Percentiles rank a stretch among this genome's conserved stretches.
phyloP scores from a whole-genome alignment of 768 basidiomycete genomes.

The Mycena metata region DNA sequence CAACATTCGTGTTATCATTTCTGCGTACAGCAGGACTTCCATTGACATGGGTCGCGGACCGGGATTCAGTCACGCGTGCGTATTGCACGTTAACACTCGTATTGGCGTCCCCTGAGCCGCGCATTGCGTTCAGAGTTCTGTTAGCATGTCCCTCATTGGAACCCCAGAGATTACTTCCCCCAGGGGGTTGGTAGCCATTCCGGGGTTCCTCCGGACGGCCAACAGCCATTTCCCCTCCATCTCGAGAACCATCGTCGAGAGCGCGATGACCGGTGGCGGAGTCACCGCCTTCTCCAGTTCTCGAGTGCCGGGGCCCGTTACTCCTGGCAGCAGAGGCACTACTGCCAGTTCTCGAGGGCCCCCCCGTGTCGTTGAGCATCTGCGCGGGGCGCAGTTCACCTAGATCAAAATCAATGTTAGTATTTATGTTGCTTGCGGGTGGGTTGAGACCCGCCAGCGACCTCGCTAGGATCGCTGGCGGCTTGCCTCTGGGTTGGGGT shows the following conservation, averaged over 20 bases:
- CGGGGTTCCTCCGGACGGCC: slow-evolving; percentile 20
- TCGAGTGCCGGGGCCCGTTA: neutral
- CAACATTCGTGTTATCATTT: too few relatives aligned
- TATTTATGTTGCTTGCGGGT: neutral
- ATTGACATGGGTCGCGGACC: neutral
- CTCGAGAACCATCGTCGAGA: neutral
- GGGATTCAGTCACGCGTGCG: slow-evolving; percentile 1
- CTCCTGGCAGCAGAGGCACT: slow-evolving; percentile 17
- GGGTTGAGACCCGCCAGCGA: slow-evolving; percentile 16
- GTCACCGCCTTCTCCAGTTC: slow-evolving; percentile 4
- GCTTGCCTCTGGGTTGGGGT: slow-evolving; percentile 19
- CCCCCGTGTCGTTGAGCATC: neutral
- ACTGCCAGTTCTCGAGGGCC: neutral
- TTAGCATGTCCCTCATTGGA: slow-evolving; percentile 1
- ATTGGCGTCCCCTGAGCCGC: slow-evolving; percentile 13
- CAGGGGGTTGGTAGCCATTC: slow-evolving; percentile 14
- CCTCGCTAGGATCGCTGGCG: slow-evolving; percentile 17
- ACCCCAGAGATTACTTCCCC: slow-evolving; percentile 7
- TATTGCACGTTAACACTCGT: slow-evolving; percentile 1
- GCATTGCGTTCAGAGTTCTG: slow-evolving; percentile 19
- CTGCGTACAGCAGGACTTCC: neutral
- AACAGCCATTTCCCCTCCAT: slow-evolving; percentile 9
- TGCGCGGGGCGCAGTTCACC: too few relatives aligned
- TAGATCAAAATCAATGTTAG: neutral
- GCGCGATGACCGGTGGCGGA: slow-evolving; percentile 16